Base-by-base conservation (phyloP, 2,329 filamentous ascomycete species). In the Clonostachys chloroleuca region DNA sequence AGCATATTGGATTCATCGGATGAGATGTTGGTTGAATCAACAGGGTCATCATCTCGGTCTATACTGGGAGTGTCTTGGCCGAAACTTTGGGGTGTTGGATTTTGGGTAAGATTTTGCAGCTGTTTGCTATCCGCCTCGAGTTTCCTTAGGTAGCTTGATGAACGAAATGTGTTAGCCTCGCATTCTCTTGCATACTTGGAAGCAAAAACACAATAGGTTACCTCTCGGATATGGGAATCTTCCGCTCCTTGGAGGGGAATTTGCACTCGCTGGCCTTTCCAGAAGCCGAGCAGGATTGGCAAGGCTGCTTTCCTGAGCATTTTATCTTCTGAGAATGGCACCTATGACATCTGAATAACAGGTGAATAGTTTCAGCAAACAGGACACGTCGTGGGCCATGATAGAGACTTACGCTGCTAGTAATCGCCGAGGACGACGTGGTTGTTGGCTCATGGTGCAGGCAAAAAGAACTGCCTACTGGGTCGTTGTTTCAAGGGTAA, bases 261-360 rank as follows among this genome's bases (percentile, higher is more conserved):
- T 58, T 51, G 47, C 70, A 74, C 45, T 66, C 61, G 39, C 60
- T 59, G 0, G 62, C 59, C 46, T 61, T 62, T 5, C 65, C 66
- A 1, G 68, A 64, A 7, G 59, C 52, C 37, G 57, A 56, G 47
- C 70, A 74, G 37, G 69, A 66, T 34, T 54, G 58, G 47, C 71
- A 74, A 2, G 71, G 71, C 20, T 63, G 60, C 5, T 66, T 63
- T 1, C 70, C 70, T 0, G 70, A 73, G 47, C 71, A 74, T 51
- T 70, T 73, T 24, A 73, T 70, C 50, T 74, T 74, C 33, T 72
- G 70, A 0, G 60, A 51, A 55, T 74, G 70, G 44, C 70, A 74
- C 50, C 69, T 56, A 51, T 68, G 64, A 42, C 70, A 73, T 5
- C 58, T 60, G 24, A 30, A 30, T 30, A 30, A 24, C 10, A 34